phyloP scores from a whole-genome alignment of 768 basidiomycete genomes.

The Gloeophyllum trabeum region DNA sequence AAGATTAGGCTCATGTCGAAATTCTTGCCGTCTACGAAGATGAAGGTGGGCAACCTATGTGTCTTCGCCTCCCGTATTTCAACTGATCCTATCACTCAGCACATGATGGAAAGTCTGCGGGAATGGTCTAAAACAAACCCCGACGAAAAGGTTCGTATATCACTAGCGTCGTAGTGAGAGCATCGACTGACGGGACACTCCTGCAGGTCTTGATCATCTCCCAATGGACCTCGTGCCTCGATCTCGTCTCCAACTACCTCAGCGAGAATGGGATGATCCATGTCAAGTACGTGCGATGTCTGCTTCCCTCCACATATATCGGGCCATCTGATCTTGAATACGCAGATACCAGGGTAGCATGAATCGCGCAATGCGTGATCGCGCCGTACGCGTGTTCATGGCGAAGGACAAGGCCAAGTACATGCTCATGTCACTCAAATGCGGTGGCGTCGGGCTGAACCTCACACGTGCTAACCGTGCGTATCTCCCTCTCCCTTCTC shows the following conservation, averaged over 20 bases:
- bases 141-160: constrained; percentile 43
- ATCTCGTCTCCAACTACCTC: constrained; percentile 55
- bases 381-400: constrained; percentile 51
- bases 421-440: constrained; percentile 56
- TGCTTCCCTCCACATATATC: neutral
- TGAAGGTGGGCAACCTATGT: constrained; percentile 36
- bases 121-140: constrained; percentile 34
- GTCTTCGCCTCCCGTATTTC: neutral
- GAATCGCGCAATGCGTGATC: constrained; percentile 38
- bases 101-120: constrained; percentile 47
- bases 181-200: constrained; percentile 1
- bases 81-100: constrained; percentile 17
- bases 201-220: constrained; percentile 51
- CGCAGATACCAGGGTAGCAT: constrained; percentile 53
- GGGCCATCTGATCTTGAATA: neutral
- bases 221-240: constrained; percentile 59
- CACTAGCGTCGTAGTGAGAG: neutral
- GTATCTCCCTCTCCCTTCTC: constrained; percentile 1
- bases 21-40: constrained; percentile 64
- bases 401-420: constrained; percentile 40
- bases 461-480: constrained; percentile 47
- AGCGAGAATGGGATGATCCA: constrained; percentile 35
- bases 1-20: constrained; percentile 34
- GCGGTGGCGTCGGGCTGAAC: constrained; percentile 47
- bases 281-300: constrained; percentile 33